Evolutionary conservation across 768 basidiomycete species (phyloP), one percentile per base, ranked within the genome.

Genomic region (Russula lepida): DNA sequence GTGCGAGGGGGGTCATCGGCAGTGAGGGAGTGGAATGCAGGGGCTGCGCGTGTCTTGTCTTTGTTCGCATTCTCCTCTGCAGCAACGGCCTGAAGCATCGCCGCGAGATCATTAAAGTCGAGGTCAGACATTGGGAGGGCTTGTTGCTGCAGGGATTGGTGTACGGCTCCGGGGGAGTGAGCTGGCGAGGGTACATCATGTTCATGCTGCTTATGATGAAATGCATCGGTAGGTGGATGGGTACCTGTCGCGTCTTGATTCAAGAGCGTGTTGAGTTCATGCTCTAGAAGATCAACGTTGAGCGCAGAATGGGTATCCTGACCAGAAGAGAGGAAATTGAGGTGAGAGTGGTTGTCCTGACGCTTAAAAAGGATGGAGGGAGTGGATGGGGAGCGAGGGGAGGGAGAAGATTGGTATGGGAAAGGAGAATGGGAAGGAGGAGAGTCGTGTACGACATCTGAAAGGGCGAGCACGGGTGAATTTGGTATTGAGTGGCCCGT

Each of bases 381-480:
- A 56, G 50, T 54, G 51, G 54, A 58, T 4, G 48, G 60, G 3
- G 60, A 43, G 27, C 46, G 52, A 51, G 46, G 66, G 51, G 57
- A 70, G 66, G 54, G 73, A 27, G 64, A 63, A 72, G 68, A 66
- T 12, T 64, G 65, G 7, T 64, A 54, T n/a, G 52, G 62, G 59
- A 69, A 82, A 67, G 86, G 81, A 51, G 60, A 61, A 23, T 44
- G 49, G 70, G 79, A 82, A 25, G 88, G 79, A 32, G 85, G 79
- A 59, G 88, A 86, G 70, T 90, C 88, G 72, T 89, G 86, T 48
- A 91, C 87, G 73, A 91, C 89, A 74, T 91, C 89, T 49, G 89
- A 90, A 67, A 91, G 82, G 69, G 84, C 81, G 64, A 91, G 80
- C 64, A 83, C 81, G 63, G 81, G 81, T 37, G 73, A 77, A 49